Evolutionary conservation across 768 basidiomycete species (phyloP).

Genomic region (Suillus brevipes): DNA sequence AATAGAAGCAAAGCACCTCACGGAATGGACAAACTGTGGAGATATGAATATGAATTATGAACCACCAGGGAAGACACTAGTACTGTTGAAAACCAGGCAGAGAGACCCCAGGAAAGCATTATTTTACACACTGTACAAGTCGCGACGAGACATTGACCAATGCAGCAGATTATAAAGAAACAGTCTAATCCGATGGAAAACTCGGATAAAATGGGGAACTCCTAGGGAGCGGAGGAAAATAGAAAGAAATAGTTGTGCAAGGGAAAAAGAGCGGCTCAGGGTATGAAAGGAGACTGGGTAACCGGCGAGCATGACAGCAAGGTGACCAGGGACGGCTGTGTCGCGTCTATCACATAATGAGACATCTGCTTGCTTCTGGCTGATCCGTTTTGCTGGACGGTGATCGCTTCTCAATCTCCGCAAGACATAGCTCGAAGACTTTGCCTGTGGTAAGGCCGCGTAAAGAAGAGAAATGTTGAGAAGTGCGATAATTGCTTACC

Average conservation of each 20-base stretch:
- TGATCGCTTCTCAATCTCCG: conserved; percentile 77
- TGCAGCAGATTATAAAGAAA: conserved; percentile 30
- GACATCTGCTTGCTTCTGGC: conserved; percentile 44
- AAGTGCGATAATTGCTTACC: conserved; percentile 53
- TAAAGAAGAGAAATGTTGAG: conserved; percentile 5
- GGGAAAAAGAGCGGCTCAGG: conserved; percentile 21
- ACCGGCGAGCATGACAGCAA: conserved; percentile 28
- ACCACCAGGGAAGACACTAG: conserved; percentile 37
- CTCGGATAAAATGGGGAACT: conserved; percentile 16
- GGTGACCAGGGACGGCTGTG: conserved; percentile 10
- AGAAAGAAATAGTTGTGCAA: conserved; percentile 35
- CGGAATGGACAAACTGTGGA: neutral
- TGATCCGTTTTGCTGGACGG: conserved; percentile 49
- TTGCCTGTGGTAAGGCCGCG: conserved; percentile 47
- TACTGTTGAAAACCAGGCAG: conserved; percentile 30
- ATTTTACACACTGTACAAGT: conserved; percentile 37
- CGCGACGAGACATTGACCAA: conserved; percentile 22
- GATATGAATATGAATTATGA: conserved; percentile 31
- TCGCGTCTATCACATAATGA: conserved; percentile 49
- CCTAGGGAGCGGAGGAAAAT: conserved; percentile 17
- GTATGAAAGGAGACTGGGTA: conserved; percentile 33
- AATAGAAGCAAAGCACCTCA: neutral
- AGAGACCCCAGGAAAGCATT: conserved; percentile 27
- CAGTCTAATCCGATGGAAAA: conserved; percentile 29
- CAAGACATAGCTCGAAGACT: conserved; percentile 83